A percentile compares a stretch with the other conserved stretches of the same genome.
These are phyloP conservation scores for Pezicula radicicola DNA, from an alignment of 2,329 filamentous ascomycete genomes.

Conservation along the genomic window DNA sequence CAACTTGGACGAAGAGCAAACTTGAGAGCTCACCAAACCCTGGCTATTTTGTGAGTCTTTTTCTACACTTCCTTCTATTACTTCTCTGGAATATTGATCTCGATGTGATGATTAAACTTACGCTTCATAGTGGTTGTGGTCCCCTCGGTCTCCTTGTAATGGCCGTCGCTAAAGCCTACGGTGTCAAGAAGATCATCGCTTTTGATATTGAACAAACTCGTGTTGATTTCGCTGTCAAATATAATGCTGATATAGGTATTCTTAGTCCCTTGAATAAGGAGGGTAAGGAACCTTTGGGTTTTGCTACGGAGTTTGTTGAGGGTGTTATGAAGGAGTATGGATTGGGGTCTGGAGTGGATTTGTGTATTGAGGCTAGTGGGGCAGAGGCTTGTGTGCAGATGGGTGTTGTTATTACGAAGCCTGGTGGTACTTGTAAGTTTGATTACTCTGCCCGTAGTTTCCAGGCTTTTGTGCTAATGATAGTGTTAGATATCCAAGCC, in stretches of 20 bases:
- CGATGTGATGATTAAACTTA: not conserved
- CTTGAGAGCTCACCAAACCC: constrained; percentile 18
- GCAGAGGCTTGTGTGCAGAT: constrained; percentile 22
- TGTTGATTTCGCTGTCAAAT: constrained; percentile 19
- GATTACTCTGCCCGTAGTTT: not conserved
- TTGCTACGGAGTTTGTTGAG: constrained; percentile 12
- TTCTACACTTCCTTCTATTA: not conserved
- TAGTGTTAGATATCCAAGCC: constrained; percentile 17
- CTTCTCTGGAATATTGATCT: too few species aligned
- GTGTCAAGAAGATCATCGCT: constrained; percentile 24
- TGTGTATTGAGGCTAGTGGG: constrained; percentile 23
- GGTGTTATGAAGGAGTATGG: constrained; percentile 12
- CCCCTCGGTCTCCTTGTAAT: constrained; percentile 25
- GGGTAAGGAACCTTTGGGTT: not conserved
- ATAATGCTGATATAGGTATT: constrained; percentile 20
- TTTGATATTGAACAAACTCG: constrained; percentile 26
- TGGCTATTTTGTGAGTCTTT: constrained; percentile 25
- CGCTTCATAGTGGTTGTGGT: constrained; percentile 21
- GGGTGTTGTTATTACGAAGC: constrained; percentile 20
- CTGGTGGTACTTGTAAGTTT: constrained; percentile 15
- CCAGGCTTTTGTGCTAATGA: not conserved
- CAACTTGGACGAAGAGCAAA: constrained; percentile 53
- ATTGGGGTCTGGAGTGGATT: constrained; percentile 18
- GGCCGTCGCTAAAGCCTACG: constrained; percentile 24
- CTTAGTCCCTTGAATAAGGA: constrained; percentile 14